Base-by-base conservation (phyloP, 257 asterid genomes). In the Penstemon newberryi region DNA sequence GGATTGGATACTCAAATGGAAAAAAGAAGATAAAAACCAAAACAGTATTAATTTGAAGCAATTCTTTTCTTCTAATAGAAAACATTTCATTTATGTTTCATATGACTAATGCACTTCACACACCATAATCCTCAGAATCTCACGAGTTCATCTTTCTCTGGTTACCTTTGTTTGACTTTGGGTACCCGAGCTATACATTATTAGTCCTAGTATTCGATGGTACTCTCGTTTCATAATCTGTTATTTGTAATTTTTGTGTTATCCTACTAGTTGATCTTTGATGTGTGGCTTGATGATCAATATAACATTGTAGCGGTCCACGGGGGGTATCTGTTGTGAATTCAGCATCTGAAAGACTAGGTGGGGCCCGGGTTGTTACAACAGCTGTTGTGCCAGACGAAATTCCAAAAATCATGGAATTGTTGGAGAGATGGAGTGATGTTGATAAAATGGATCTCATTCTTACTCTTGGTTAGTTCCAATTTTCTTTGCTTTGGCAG, bases 321-420 rank as follows among this genome's bases (percentile, higher is more conserved):
- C 83, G 97, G 65, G 99, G 96, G 50, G 85, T 90, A 59, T 88
- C 96, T 33, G 94, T 88, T 55, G 92, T 93, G 77, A 85, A 88
- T 64, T 85, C 86, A 63, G 79, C 90, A 10, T 90, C 97, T n/a
- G 99, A 87, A 77, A 83, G 70, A 51, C 79, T 93, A 54, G 97
- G 97, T 50, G 96, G 98, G 66, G 96, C 95, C 19, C 78, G 62
- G 49, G 90, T 93, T 15, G 89, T 75, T 65, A 83, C 87, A 61
- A 87, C 95, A 65, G 89, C 85, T 45, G 85, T 84, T 80, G 99
- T 88, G 77, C 90, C 91, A 4, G 99, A 93, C 39, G 99, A 90
- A 47, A 84, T 85, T 70, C 83, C 79, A 19, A 82, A 82, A 77
- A 93, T 93, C 73, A 88, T 78, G 81, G 90, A 82, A 70, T 50